phyloP scores from a whole-genome alignment of 768 basidiomycete genomes.

The Boletus subcaerulescens region DNA sequence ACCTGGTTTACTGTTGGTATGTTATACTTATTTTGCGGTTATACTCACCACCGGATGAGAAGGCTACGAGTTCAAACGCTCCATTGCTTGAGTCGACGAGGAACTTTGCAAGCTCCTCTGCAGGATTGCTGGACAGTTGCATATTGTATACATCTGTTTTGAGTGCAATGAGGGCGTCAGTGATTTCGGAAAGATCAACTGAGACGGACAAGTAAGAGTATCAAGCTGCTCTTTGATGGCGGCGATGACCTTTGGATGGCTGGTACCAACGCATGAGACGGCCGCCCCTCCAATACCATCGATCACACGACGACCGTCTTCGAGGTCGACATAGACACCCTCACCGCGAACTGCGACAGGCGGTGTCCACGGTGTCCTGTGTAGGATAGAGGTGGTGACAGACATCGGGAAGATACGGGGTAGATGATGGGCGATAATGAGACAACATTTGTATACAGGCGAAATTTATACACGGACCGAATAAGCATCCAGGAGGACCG shows the following conservation, averaged over 20 bases:
- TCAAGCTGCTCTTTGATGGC: constrained; percentile 81
- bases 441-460: neutral
- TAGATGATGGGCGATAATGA: neutral
- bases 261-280: constrained; percentile 74
- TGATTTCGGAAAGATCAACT: neutral
- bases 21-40: neutral
- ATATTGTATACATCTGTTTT: constrained; percentile 78
- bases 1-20: constrained; percentile 42
- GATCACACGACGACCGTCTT: constrained; percentile 65
- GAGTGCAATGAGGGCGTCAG: neutral
- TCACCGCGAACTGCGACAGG: constrained; percentile 64
- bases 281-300: constrained; percentile 88
- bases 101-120: constrained; percentile 71
- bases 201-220: constrained; percentile 64
- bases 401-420: constrained; percentile 12
- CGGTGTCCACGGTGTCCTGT: constrained; percentile 71
- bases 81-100: constrained; percentile 67
- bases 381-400: constrained; percentile 43
- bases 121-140: constrained; percentile 78
- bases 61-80: constrained; percentile 69
- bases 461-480: neutral
- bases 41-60: constrained; percentile 68
- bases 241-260: constrained; percentile 65
- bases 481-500: neutral
- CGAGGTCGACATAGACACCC: constrained; percentile 70